These are phyloP conservation scores for Epichloe amarillans DNA, from an alignment of 2,329 filamentous ascomycete genomes.

Conservation along the genomic window DNA sequence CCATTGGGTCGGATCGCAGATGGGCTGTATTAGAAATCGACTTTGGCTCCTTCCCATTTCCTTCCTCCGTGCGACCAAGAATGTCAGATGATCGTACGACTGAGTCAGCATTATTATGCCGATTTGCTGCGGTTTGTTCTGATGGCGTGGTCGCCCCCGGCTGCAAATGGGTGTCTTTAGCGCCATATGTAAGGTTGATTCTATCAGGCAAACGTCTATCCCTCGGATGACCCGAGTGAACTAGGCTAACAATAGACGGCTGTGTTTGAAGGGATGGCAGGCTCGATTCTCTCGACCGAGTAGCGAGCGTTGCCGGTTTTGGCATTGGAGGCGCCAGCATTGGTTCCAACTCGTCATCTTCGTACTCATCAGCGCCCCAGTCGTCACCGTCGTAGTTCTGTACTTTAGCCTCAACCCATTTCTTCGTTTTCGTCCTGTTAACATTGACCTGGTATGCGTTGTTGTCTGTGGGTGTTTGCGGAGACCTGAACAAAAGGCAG, in stretches of 20 bases:
- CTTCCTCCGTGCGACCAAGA: slow-evolving; percentile 59
- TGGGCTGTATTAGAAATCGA: slow-evolving; percentile 22
- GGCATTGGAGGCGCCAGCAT: slow-evolving; percentile 1
- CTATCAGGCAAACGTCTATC: slow-evolving; percentile 1
- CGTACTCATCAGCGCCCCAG: slow-evolving; percentile 65
- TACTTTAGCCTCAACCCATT: slow-evolving; percentile 85
- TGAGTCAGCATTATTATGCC: background rate
- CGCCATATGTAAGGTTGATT: background rate
- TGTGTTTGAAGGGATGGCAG: slow-evolving; percentile 6
- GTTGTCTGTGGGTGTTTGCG: slow-evolving; percentile 18
- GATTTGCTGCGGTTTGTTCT: background rate
- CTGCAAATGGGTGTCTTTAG: background rate
- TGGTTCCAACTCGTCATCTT: slow-evolving; percentile 38
- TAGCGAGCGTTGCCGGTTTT: background rate
- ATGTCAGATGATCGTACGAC: slow-evolving; percentile 49
- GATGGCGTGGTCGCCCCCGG: background rate
- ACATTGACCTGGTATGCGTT: slow-evolving; percentile 66
- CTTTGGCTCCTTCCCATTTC: slow-evolving; percentile 34
- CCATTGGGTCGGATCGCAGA: background rate
- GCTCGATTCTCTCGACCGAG: slow-evolving; percentile 1
- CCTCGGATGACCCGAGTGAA: background rate
- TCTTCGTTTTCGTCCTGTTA: slow-evolving; percentile 78
- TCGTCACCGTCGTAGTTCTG: slow-evolving; percentile 87
- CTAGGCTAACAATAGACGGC: background rate
- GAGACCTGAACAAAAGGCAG: slow-evolving; percentile 12